A percentile compares a stretch with the other conserved stretches of the same genome.
Conservation (phyloP, 2,329 filamentous ascomycete genomes). For the Aspergillus texensis region DNA sequence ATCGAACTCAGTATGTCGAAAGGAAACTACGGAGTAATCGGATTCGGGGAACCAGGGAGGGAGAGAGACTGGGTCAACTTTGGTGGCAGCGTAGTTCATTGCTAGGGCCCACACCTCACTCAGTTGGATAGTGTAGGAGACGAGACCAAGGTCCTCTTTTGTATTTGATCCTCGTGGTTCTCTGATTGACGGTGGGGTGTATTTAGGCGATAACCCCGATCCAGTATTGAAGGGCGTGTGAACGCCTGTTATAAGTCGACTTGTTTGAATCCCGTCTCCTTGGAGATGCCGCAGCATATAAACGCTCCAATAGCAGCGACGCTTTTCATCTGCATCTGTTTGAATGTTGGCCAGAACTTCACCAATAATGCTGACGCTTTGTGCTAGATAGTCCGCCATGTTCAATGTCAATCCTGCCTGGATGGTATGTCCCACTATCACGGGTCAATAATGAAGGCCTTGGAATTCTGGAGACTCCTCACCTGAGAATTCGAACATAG, state of each 20-base stretch:
- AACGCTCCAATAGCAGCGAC: not conserved
- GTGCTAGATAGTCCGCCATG: not conserved
- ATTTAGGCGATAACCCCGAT: not conserved
- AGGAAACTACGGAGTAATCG: slow-evolving; percentile 50
- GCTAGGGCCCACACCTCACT: slow-evolving; percentile 51
- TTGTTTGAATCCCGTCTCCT: not conserved
- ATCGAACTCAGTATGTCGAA: slow-evolving; percentile 52
- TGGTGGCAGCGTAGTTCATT: slow-evolving; percentile 46
- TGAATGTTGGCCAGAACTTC: not conserved
- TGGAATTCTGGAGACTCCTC: slow-evolving; percentile 9
- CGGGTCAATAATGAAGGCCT: not conserved
- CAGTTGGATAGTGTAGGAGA: slow-evolving; percentile 43
- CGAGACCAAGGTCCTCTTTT: slow-evolving; percentile 37
- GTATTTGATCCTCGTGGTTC: slow-evolving; percentile 3
- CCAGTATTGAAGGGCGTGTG: not conserved
- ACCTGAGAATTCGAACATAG: slow-evolving; percentile 36
- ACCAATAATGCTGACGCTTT: not conserved
- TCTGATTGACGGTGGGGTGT: not conserved
- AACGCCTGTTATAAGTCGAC: not conserved
- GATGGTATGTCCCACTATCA: not conserved
- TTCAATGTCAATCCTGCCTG: not conserved
- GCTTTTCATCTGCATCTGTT: not conserved
- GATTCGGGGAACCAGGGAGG: slow-evolving; percentile 51
- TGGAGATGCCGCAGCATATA: not conserved
- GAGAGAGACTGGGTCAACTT: slow-evolving; percentile 39